Evolutionary conservation across 1,284 basidiomycete genomes (phyloP).

Genomic region (Ustilago crameri): DNA sequence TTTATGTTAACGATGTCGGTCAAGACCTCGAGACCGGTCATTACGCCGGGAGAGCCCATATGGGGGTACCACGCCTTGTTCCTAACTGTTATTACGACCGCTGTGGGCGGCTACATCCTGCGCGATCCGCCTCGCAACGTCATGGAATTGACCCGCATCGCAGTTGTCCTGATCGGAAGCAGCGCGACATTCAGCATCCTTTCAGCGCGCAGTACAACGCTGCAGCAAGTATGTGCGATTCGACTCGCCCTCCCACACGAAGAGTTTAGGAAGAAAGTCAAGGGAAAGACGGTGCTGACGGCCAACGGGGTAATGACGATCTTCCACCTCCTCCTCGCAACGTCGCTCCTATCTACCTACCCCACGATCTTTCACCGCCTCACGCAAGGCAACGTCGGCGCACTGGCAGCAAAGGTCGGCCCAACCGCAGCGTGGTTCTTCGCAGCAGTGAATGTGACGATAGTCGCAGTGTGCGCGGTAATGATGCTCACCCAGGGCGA

Average conservation of each 20-base stretch:
- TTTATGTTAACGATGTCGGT: too few species aligned
- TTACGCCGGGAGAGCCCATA: too few species aligned
- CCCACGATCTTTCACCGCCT: not conserved
- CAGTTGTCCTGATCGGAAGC: not conserved
- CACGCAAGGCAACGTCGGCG: not conserved
- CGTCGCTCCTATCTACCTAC: conserved; percentile 14
- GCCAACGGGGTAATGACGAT: conserved; percentile 17
- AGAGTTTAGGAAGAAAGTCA: not conserved
- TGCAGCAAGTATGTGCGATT: conserved; percentile 9
- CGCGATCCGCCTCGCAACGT: too few species aligned
- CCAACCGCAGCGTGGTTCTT: conserved; percentile 14
- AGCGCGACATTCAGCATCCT: conserved; percentile 11
- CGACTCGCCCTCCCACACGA: not conserved
- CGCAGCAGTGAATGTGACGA: conserved; percentile 13
- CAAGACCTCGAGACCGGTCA: too few species aligned
- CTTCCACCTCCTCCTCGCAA: conserved; percentile 5
- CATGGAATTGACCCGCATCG: too few species aligned
- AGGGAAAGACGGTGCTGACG: conserved; percentile 6
- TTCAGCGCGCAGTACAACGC: conserved; percentile 5
- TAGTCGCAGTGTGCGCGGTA: conserved; percentile 13
- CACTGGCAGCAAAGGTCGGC: not conserved
- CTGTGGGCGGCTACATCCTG: too few species aligned
- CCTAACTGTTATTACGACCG: too few species aligned
- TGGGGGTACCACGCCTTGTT: too few species aligned
- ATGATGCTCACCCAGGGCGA: conserved; percentile 23